These are phyloP conservation scores for Lunularia cruciata DNA, from an alignment of 225 moss, liverwort and hornwort species.

Conservation along the genomic window DNA sequence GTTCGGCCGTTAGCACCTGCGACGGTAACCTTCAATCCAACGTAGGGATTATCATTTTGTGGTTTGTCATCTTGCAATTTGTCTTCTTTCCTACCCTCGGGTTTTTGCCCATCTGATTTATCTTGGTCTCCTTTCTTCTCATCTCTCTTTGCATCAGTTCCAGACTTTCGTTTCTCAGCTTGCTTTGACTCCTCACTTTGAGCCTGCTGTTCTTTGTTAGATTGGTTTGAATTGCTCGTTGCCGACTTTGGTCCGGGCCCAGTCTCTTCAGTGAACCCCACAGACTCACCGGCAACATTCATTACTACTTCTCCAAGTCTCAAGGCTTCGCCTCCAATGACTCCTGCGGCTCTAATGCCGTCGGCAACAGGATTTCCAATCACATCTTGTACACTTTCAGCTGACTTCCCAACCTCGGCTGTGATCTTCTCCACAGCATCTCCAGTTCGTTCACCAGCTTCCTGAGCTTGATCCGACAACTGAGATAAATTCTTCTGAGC, in stretches of 20 bases:
- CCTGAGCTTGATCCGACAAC: constrained; percentile 3
- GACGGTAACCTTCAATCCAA: constrained; percentile 68
- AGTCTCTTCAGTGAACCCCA: constrained; percentile 43
- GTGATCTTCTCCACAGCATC: constrained; percentile 27
- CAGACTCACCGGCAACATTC: constrained; percentile 57
- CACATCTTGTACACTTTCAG: constrained; percentile 62
- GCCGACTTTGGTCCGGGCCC: neutral
- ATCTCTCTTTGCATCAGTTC: neutral
- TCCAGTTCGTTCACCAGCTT: constrained; percentile 21
- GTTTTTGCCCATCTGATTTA: constrained; percentile 29
- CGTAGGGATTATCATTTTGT: constrained; percentile 29
- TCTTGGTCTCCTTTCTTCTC: constrained; percentile 30
- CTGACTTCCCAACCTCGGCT: constrained; percentile 50
- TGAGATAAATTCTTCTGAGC: constrained; percentile 8
- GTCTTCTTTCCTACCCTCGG: constrained; percentile 15
- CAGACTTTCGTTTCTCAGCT: constrained; percentile 12
- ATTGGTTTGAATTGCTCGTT: neutral
- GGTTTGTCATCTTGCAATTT: constrained; percentile 18
- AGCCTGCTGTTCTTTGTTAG: neutral
- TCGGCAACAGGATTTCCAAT: constrained; percentile 55
- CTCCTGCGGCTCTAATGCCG: constrained; percentile 48
- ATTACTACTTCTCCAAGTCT: constrained; percentile 61
- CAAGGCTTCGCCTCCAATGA: constrained; percentile 56
- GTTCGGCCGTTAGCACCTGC: constrained; percentile 86
- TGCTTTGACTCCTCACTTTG: neutral